These are phyloP conservation scores for Acanthamoeba healyi DNA, from an alignment of 208 protist species.

Conservation along the genomic window DNA sequence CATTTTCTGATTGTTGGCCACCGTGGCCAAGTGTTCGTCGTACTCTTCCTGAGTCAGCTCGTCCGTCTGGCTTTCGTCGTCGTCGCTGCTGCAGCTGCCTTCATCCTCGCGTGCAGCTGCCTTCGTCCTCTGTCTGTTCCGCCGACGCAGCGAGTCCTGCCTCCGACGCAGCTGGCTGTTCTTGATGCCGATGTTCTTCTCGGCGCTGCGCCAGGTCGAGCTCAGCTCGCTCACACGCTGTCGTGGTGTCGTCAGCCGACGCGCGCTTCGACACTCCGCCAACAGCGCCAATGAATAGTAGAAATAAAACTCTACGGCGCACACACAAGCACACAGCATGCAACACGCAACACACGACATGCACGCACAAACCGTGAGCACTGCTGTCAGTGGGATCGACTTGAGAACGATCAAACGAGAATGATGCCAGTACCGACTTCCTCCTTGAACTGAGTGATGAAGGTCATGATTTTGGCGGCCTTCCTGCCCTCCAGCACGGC, in stretches of 20 bases:
- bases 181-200: not conserved
- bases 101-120: not conserved
- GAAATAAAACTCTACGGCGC: conserved; percentile 24
- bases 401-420: no score
- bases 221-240: conserved; percentile 10
- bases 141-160: not conserved
- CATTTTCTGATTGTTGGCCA: conserved; percentile 15
- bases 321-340: no score
- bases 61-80: not conserved
- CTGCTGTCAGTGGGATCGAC: no score
- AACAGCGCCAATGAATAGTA: conserved; percentile 35
- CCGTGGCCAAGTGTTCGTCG: not conserved
- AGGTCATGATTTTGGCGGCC: not conserved
- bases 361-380: no score
- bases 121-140: not conserved
- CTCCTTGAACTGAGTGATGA: conserved; percentile 33
- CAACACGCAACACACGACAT: not conserved
- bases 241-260: not conserved
- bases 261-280: not conserved
- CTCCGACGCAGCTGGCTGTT: not conserved
- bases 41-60: not conserved
- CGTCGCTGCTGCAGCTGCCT: not conserved
- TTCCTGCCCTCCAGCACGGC: not conserved
- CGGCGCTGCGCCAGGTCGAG: not conserved
- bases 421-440: conserved; percentile 70